Conservation (phyloP, 1,284 basidiomycete species). For the Meripilus lineatus region DNA sequence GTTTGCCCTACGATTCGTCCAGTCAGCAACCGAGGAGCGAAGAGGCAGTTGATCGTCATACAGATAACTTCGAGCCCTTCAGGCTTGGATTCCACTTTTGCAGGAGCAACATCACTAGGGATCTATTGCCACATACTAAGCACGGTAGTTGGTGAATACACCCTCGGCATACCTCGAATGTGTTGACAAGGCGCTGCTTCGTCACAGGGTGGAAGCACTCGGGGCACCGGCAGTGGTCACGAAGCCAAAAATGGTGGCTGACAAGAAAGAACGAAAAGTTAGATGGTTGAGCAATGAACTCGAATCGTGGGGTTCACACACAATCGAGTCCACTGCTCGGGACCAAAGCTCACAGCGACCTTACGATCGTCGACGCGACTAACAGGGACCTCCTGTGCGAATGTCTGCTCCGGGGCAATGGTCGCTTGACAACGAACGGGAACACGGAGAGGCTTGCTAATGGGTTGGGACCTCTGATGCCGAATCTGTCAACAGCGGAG, state of each 20-base stretch:
- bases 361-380: slow-evolving; percentile 52
- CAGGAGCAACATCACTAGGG: slow-evolving; percentile 65
- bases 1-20: slow-evolving; percentile 49
- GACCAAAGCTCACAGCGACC: slow-evolving; percentile 66
- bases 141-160: neutral
- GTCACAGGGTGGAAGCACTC: slow-evolving; percentile 87
- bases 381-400: slow-evolving; percentile 45
- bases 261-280: neutral
- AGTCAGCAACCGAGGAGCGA: neutral
- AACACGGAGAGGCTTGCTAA: no score
- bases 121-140: slow-evolving; percentile 45
- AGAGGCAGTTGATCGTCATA: slow-evolving; percentile 28
- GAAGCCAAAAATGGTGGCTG: slow-evolving; percentile 70
- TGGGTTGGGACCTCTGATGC: no score
- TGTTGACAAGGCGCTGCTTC: slow-evolving; percentile 86
- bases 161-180: slow-evolving; percentile 59
- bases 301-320: slow-evolving; percentile 30
- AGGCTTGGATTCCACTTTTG: slow-evolving; percentile 50
- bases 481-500: no score
- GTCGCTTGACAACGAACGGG: no score
- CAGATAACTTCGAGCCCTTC: slow-evolving; percentile 71
- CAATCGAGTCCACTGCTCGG: slow-evolving; percentile 65
- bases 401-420: no score
- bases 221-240: slow-evolving; percentile 88
- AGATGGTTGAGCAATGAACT: neutral